Evolutionary conservation across 352 stramenopile species (phyloP).

Genomic region (Phytopythium kandeliae): DNA sequence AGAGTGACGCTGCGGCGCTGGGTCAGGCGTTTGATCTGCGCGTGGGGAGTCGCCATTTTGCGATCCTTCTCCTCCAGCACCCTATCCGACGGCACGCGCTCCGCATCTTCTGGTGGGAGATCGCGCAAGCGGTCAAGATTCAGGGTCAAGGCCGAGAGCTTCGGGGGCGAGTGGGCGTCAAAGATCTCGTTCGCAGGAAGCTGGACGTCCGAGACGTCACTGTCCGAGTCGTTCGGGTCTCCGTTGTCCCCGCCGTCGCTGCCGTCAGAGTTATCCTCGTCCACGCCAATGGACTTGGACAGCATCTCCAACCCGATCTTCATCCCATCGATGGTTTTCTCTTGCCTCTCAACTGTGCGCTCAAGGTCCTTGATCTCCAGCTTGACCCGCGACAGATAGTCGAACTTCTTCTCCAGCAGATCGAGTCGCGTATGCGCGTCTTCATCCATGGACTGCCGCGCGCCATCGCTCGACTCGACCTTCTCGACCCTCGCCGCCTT

Average conservation of each 20-base stretch:
- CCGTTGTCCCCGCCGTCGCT: conserved; percentile 12
- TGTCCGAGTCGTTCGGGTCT: conserved; percentile 4
- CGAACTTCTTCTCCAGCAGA: conserved; percentile 66
- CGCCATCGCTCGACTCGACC: conserved; percentile 3
- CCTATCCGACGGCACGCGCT: not conserved
- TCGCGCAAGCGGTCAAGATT: not conserved
- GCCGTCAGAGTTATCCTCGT: conserved; percentile 52
- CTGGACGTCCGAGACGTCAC: conserved; percentile 7
- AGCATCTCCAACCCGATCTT: conserved; percentile 49
- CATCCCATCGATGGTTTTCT: conserved; percentile 59
- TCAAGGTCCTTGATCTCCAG: conserved; percentile 69
- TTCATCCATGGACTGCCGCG: conserved; percentile 30
- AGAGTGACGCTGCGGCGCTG: conserved; percentile 3
- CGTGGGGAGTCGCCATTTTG: conserved; percentile 1
- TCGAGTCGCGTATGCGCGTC: conserved; percentile 38
- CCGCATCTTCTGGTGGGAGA: not conserved
- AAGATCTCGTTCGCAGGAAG: conserved; percentile 2
- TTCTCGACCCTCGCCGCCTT: no score
- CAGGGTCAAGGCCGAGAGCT: not conserved
- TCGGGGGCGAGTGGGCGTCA: not conserved
- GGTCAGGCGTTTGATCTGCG: not conserved
- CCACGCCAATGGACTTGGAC: conserved; percentile 52
- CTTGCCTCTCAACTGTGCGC: conserved; percentile 49
- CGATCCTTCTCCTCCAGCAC: conserved; percentile 1
- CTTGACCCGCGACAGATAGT: conserved; percentile 63